Evolutionary conservation across 2,329 filamentous ascomycete genomes (phyloP), one percentile per base, ranked within the genome.

Genomic region (Cytospora schulzeri): DNA sequence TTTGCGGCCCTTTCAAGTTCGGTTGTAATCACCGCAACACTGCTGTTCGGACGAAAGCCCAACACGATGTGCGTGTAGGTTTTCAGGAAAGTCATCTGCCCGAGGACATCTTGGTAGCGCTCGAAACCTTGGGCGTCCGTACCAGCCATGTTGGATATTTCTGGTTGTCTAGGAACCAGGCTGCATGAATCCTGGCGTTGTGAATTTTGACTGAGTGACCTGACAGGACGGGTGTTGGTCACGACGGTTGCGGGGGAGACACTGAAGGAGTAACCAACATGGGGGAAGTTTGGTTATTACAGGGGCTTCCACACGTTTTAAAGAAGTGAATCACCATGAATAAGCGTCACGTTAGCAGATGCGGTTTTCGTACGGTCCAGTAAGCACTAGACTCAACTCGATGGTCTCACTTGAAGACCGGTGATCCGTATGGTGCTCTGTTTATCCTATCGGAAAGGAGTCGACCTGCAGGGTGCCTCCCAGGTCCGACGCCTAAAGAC

Each of bases 71-170:
- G 48, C 14, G 60, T 41, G 55, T 67, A 67, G 28, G 62, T 62
- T 26, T 67, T 65, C 14, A 65, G 35, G n/a, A 59, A 59, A 11
- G 22, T 51, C 45, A 62, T 45, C 55, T 67, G 65, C 7, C 65
- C 65, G 4, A 67, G 51, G 5, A 67, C 62, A 35, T 67, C 65
- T 57, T 62, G 62, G 17, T 64, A 38, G n/a, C 63, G 64, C 2
- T 29, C 31, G 26, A 66, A 61, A 3, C 48, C 59, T n/a, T 22
- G 11, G 3, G 33, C 2, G 22, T 38, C 26, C 11, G 9, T 33
- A 3, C 38, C 33, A 26, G 15, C 22, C 29, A 56, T 54, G 6
- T 33, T 33, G n/a, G 11, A 6, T 22, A 38, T 19, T 11, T 31
- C 41, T 29, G 35, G 1, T 12, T 52, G 41, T 6, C n/a, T 17